Evolutionary conservation across 192 early-diverging fungal species (phyloP), one percentile per base, ranked within the genome.

Genomic region (Chytriomyces confervae): DNA sequence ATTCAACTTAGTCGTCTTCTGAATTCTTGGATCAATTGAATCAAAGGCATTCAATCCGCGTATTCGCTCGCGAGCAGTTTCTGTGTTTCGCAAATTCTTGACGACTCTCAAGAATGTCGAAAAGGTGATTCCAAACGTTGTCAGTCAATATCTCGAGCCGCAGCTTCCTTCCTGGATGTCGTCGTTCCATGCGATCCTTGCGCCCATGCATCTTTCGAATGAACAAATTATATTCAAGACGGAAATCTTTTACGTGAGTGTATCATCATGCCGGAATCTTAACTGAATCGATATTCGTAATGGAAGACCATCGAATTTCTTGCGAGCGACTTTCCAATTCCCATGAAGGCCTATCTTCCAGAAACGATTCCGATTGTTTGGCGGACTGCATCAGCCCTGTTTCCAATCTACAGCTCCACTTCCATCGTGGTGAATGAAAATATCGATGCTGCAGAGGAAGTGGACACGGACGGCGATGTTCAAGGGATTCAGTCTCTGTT

Each of bases 71-170:
- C 86, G 94, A 62, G 92, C 94, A 0, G 90, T 95, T 9, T 82
- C 88, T 27, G 93, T 98, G 50, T 94, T 96, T 80, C 86, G 88
- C 48, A 93, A 94, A 66, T 94, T 94, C 69, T 84, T 96, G 8
- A 93, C 96, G 72, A 95, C 94, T 83, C 78, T 97, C 43, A 88
- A 89, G 71, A 93, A 89, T 64, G 89, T 97, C 66, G 90, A 94
- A 47, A 90, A 90, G 45, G 92, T 92, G 50, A 91, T 93, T 78
- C 92, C 92, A 4, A 81, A 89, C 6, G 89, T 88, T 62, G 90
- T 92, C 5, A 86, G 90, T 46, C 84, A 86, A 4, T 94, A 93
- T 62, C 81, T 95, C 48, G 86, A 85, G 10, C 95, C 95, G 0
- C 85, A 95, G 53, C 84, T 96, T 47, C 86, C 89, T 18, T 83